Base-by-base conservation (phyloP, 2,329 filamentous ascomycete genomes). In the Pseudogymnoascus sp. region DNA sequence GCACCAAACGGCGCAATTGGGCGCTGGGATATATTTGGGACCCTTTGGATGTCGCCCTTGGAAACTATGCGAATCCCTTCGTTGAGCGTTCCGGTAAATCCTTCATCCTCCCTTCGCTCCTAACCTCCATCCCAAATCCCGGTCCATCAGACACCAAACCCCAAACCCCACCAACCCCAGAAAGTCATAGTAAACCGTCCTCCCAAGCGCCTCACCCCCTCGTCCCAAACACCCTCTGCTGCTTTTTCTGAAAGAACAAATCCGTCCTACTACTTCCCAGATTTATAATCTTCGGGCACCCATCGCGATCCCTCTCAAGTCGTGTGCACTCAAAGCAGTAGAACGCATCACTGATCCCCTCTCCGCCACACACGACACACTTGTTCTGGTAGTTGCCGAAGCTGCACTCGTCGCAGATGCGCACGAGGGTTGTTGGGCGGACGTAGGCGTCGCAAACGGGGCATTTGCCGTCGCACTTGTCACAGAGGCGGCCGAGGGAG, bases 311-410 rank as follows among this genome's bases (percentile, higher is more conserved):
- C 78, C 97, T 99, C 76, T 99, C 95, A 15, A 99, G 80, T 7
- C 95, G 85, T 64, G 95, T 99, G 76, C 95, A 99, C 78, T 99
- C 95, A 74, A 97, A 97, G 82, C 95, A 99, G 81, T 99, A 99
- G 77, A 97, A 97, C 60, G 95, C 95, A 76, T 99, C 95, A 35
- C 90, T 95, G 75, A 99, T 99, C 31, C 95, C 95, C 79, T 97
- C 95, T 71, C 95, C 95, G 75, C 95, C 95, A 78, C 95, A 99
- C 46, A 99, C 95, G 70, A 99, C 92, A 76, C 95, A 99, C 78
- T 99, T 99, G 82, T 99, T 99, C 80, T 97, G 95, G 82, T 97
- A 99, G 83, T 99, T 99, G 74, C 95, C 95, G 77, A 99, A 99
- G 75, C 90, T 93, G 83, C 95, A 99, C 80, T 99, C 95, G 81